Percentiles rank a stretch among this genome's conserved stretches.
phyloP scores from a whole-genome alignment of 306 rosid species.

The Senna siamea region DNA sequence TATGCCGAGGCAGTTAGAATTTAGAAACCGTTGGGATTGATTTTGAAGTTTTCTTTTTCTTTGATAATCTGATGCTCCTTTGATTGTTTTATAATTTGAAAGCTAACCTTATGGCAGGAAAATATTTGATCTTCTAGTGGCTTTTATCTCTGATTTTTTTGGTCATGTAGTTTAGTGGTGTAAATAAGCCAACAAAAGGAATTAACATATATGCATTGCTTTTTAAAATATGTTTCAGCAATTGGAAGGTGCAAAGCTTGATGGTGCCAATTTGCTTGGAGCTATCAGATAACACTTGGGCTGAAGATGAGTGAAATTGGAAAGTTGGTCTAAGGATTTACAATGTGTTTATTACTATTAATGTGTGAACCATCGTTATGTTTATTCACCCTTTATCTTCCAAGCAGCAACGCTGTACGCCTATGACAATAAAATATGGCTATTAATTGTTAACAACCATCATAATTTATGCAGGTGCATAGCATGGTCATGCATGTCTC shows the following conservation, averaged over 20 bases:
- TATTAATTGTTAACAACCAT: slow-evolving; percentile 21
- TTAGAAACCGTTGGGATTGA: no score
- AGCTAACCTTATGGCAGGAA: background rate
- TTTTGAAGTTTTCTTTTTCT: no score
- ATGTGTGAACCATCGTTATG: slow-evolving; percentile 28
- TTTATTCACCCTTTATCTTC: slow-evolving; percentile 9
- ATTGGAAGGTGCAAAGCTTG: slow-evolving; percentile 90
- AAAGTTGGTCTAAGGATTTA: slow-evolving; percentile 26
- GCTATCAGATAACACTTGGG: slow-evolving; percentile 62
- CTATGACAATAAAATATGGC: slow-evolving; percentile 1
- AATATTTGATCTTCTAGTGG: background rate
- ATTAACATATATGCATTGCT: background rate
- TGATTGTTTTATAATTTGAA: background rate
- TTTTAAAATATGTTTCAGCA: slow-evolving; percentile 45
- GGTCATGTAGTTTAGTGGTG: slow-evolving; percentile 1
- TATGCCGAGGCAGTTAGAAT: slow-evolving; percentile 14
- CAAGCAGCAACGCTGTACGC: background rate
- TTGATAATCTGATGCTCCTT: background rate
- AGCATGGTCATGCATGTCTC: background rate
- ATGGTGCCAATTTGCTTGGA: slow-evolving; percentile 92
- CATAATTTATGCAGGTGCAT: background rate
- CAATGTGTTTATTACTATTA: slow-evolving; percentile 31
- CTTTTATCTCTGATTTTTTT: background rate
- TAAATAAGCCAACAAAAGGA: background rate
- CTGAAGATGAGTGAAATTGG: background rate